Percentiles rank a stretch among this genome's conserved stretches.
Evolutionary conservation across 2,329 filamentous ascomycete genomes (phyloP).

Genomic region (Huntiella omanensis): DNA sequence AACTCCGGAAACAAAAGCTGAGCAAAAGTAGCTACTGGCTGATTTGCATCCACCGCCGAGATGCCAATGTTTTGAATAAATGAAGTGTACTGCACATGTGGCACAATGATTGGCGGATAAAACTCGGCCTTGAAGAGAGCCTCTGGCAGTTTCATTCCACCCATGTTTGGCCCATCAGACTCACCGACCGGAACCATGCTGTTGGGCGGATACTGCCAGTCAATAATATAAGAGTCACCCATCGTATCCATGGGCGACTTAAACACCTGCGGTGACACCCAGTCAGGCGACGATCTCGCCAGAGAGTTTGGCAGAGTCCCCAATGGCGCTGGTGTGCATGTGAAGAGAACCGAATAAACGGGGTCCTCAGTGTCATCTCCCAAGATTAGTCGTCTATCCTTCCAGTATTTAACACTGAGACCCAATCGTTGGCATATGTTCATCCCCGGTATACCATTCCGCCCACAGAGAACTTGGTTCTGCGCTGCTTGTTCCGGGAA

Average conservation of each 20-base stretch:
- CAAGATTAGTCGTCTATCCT: conserved; percentile 33
- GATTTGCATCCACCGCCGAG: conserved; percentile 27
- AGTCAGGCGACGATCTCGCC: conserved; percentile 46
- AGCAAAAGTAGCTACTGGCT: conserved; percentile 35
- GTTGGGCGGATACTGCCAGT: conserved; percentile 57
- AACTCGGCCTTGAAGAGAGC: conserved; percentile 59
- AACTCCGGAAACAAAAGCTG: conserved; percentile 35
- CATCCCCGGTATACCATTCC: conserved; percentile 52
- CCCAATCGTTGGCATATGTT: conserved; percentile 50
- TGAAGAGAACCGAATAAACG: conserved; percentile 49
- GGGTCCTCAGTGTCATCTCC: conserved; percentile 18
- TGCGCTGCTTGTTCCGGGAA: conserved; percentile 27
- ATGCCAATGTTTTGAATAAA: conserved; percentile 27
- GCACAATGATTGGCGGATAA: conserved; percentile 54
- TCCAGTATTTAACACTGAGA: conserved; percentile 62
- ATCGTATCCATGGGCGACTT: conserved; percentile 30
- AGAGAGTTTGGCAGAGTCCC: conserved; percentile 5
- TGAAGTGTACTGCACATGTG: conserved; percentile 42
- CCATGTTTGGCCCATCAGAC: conserved; percentile 29
- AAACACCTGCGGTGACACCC: conserved; percentile 51
- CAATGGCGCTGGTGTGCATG: conserved; percentile 43
- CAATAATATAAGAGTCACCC: conserved; percentile 25
- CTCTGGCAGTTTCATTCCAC: conserved; percentile 40
- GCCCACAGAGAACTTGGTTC: conserved; percentile 45
- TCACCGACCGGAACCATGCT: conserved; percentile 31